Conservation (phyloP, 192 early-diverging fungal genomes). For the Dispira parvispora region DNA sequence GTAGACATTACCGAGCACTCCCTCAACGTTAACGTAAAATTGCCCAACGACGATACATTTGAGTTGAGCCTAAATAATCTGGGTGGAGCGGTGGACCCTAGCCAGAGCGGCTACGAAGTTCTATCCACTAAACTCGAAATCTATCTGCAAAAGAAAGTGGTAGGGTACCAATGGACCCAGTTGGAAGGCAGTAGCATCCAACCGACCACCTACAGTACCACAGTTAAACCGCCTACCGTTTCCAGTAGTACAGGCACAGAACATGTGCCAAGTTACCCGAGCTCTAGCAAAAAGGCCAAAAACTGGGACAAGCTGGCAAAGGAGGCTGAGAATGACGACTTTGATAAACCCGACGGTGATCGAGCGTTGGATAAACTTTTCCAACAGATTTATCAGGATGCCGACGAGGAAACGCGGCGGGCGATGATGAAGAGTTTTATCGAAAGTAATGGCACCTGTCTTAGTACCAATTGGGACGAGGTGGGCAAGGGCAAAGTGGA, state of each 20-base stretch:
- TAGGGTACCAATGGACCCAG: constrained; percentile 74
- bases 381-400: constrained; percentile 82
- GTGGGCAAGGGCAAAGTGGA: constrained; percentile 72
- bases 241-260: constrained; percentile 11
- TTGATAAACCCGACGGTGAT: constrained; percentile 80
- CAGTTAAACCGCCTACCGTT: constrained; percentile 23
- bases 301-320: constrained; percentile 76
- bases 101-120: constrained; percentile 49
- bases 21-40: constrained; percentile 64
- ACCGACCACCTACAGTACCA: constrained; percentile 23
- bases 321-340: constrained; percentile 54
- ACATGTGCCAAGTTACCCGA: constrained; percentile 11
- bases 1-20: constrained; percentile 44
- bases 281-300: constrained; percentile 34
- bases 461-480: constrained; percentile 92
- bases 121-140: constrained; percentile 94
- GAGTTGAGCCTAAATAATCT: constrained; percentile 86
- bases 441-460: constrained; percentile 85
- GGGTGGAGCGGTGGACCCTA: constrained; percentile 54
- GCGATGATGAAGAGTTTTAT: constrained; percentile 98
- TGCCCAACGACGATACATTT: constrained; percentile 73
- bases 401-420: constrained; percentile 64
- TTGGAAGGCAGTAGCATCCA: constrained; percentile 51
- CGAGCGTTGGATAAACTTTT: constrained; percentile 82
- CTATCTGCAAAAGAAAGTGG: constrained; percentile 53